A percentile compares a stretch with the other conserved stretches of the same genome.
These are phyloP conservation scores for Flaveria sonorensis DNA, from an alignment of 129 eudicot genomes.

Conservation along the genomic window DNA sequence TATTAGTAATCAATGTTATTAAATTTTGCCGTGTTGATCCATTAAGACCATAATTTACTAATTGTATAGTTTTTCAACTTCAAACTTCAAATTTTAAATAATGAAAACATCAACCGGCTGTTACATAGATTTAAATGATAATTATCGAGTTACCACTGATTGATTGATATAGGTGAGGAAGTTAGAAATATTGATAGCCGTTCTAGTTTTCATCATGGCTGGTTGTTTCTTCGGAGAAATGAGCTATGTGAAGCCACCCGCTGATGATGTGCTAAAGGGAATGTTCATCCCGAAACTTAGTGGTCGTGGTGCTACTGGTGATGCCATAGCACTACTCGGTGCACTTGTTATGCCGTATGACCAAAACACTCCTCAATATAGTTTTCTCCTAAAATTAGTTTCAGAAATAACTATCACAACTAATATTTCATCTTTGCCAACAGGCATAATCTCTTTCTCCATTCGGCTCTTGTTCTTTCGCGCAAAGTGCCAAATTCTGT, in stretches of 20 bases:
- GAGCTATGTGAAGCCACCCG: conserved; percentile 90
- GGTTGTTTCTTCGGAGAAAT: conserved; percentile 94
- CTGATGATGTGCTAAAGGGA: conserved; percentile 69
- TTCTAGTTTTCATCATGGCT: conserved; percentile 80
- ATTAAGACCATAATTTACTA: no score
- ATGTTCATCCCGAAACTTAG: conserved; percentile 84
- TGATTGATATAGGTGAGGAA: conserved; percentile 63
- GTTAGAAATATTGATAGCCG: conserved; percentile 73
- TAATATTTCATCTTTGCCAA: neutral
- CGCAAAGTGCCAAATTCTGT: conserved; percentile 71
- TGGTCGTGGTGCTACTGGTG: conserved; percentile 84
- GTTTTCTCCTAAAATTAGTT: neutral
- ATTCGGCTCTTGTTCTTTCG: conserved; percentile 89
- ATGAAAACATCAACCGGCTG: neutral
- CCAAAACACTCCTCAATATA: neutral
- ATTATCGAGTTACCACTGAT: neutral
- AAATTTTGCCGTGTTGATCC: no score
- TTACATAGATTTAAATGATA: neutral
- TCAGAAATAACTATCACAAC: neutral
- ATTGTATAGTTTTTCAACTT: no score
- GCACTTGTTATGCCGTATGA: conserved; percentile 98
- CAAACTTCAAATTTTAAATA: no score
- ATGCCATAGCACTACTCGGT: conserved; percentile 93
- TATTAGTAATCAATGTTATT: no score
- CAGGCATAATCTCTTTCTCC: conserved; percentile 97